Evolutionary conservation across 192 early-diverging fungal species (phyloP).

Genomic region (Umbelopsis sp.): DNA sequence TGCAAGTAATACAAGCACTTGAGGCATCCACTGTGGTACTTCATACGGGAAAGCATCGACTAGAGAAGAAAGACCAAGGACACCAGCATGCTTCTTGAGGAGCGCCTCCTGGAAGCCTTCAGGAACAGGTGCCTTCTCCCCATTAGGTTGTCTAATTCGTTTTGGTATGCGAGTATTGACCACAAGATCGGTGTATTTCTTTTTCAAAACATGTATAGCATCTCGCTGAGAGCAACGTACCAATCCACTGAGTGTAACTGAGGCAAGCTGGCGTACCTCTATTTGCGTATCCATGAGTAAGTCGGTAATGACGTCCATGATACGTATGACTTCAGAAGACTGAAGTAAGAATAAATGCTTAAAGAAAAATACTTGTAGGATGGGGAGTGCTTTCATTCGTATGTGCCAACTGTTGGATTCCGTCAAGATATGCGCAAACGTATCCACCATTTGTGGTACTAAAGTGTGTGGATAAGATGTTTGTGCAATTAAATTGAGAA

Average conservation of each 20-base stretch:
- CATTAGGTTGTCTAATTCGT: constrained; percentile 40
- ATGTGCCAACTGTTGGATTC: constrained; percentile 77
- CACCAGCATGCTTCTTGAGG: constrained; percentile 80
- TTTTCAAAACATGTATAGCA: constrained; percentile 57
- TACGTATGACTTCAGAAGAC: constrained; percentile 49
- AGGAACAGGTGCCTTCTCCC: constrained; percentile 32
- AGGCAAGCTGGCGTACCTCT: constrained; percentile 81
- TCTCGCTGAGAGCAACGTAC: constrained; percentile 76
- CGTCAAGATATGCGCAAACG: constrained; percentile 56
- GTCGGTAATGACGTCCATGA: constrained; percentile 69
- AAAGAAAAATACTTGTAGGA: constrained; percentile 88
- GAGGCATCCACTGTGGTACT: constrained; percentile 90
- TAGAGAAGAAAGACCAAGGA: constrained; percentile 87
- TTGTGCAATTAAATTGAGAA: constrained; percentile 53
- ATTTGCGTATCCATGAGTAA: constrained; percentile 86
- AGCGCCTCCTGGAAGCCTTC: constrained; percentile 58
- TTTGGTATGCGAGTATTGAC: constrained; percentile 43
- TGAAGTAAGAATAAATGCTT: constrained; percentile 76
- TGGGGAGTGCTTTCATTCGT: constrained; percentile 74
- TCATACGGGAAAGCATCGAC: constrained; percentile 94
- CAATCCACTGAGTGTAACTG: constrained; percentile 74
- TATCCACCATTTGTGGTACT: constrained; percentile 52
- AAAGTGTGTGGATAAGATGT: constrained; percentile 52
- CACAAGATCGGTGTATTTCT: constrained; percentile 42
- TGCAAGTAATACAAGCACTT: constrained; percentile 76